Base-by-base conservation (phyloP, 768 basidiomycete species). In the Nidula microcarpa region DNA sequence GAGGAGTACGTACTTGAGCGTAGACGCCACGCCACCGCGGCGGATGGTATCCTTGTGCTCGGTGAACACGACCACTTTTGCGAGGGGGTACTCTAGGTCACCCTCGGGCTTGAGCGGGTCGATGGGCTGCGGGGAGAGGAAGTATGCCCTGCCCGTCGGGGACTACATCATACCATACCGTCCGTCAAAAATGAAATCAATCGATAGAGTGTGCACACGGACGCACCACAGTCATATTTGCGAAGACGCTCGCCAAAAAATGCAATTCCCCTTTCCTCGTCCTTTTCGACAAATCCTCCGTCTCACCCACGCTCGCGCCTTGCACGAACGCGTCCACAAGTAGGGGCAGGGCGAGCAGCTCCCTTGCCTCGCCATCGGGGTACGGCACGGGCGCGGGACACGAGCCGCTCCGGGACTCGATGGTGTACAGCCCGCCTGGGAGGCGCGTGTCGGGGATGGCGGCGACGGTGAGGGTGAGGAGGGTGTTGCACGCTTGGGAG, bases 201-300 rank as follows among this genome's bases (percentile, higher is more conserved):
- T 6, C 23, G 23, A 30, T 30, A 30, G 23, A 30, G 23, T 30
- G 23, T 30, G 23, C 3, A 47, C 4, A 6, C 13, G 11, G 10
- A 74, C 85, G 62, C 63, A 94, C 95, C 58, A 82, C 80, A 49
- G 82, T 89, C 52, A 97, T 69, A 65, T 98, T 98, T 9, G 94
- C 94, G 63, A 98, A 97, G 10, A 98, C 96, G 57, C 87, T 91
- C 1, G 95, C 86, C 17, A 98, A 74, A 69, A 98, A 98, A 70
- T 98, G 89, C 14, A 96, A 77, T 45, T 87, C 77, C 47, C 86
- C 92, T 70, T 94, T 94, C 44, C 86, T 73, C 41, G 68, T 65
- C 46, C 78, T 75, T 60, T 79, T 77, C 23, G 75, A 73, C 1
- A 72, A 65, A 23, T 82, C 78, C 14, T 68, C 68, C 9, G 23